phyloP scores from a whole-genome alignment of 2,329 filamentous ascomycete species.

The Fusarium nisikadoi region DNA sequence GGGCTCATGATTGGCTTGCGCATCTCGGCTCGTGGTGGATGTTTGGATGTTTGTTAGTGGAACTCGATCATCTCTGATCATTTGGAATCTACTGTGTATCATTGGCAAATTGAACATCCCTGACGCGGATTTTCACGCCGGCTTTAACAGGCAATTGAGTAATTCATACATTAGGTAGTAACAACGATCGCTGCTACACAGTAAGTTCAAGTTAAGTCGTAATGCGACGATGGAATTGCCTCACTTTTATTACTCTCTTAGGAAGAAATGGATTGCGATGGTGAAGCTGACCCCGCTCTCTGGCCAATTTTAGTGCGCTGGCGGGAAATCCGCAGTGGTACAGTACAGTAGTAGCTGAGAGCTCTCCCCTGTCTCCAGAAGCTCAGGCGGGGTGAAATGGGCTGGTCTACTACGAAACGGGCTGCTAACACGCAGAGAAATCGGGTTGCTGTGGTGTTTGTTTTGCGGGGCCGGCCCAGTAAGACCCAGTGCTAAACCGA shows the following conservation, averaged over 20 bases:
- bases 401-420: slow-evolving; percentile 23
- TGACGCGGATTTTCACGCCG: background rate
- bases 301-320: background rate
- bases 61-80: background rate
- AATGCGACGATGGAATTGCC: background rate
- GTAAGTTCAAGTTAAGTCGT: background rate
- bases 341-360: background rate
- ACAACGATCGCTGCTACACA: background rate
- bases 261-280: background rate
- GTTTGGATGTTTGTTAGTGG: background rate
- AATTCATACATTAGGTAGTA: background rate
- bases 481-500: slow-evolving; percentile 13
- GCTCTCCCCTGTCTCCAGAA: slow-evolving; percentile 6
- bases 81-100: background rate
- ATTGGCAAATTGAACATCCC: background rate
- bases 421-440: slow-evolving; percentile 18
- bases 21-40: background rate
- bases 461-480: slow-evolving; percentile 14
- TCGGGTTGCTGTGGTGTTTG: slow-evolving; percentile 24
- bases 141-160: background rate
- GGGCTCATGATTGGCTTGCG: slow-evolving; percentile 9
- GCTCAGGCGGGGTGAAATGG: background rate
- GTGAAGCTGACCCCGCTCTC: slow-evolving; percentile 31
- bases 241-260: slow-evolving; percentile 4
- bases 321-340: slow-evolving; percentile 3